phyloP scores from a whole-genome alignment of 2,329 filamentous ascomycete genomes.

The Aureobasidium melanogenum region DNA sequence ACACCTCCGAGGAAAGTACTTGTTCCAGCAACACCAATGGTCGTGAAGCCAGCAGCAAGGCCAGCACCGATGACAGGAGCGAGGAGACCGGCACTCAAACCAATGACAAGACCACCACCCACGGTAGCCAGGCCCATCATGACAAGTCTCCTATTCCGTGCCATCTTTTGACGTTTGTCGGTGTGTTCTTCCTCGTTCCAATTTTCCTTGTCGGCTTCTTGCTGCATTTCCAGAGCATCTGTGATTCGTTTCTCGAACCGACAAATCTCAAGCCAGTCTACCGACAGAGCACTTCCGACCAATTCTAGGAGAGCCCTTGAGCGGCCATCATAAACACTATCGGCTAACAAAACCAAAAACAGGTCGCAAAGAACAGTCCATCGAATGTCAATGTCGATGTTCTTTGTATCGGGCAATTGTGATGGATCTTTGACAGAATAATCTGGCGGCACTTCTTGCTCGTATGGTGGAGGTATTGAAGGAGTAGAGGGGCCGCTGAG shows the following conservation, averaged over 20 bases:
- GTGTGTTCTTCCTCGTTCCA: slow-evolving; percentile 97
- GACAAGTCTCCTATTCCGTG: slow-evolving; percentile 73
- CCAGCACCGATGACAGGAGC: slow-evolving; percentile 92
- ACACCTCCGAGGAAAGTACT: slow-evolving; percentile 82
- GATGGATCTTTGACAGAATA: slow-evolving; percentile 74
- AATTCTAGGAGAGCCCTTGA: slow-evolving; percentile 76
- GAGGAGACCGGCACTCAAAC: slow-evolving; percentile 81
- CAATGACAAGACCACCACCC: slow-evolving; percentile 89
- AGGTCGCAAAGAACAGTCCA: slow-evolving; percentile 97
- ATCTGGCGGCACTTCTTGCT: slow-evolving; percentile 57
- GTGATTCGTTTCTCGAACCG: slow-evolving; percentile 96
- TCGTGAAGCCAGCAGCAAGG: slow-evolving; percentile 87
- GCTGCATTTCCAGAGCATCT: slow-evolving; percentile 95
- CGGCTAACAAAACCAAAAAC: slow-evolving; percentile 92
- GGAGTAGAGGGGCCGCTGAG: slow-evolving; percentile 33
- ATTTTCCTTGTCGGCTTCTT: slow-evolving; percentile 85
- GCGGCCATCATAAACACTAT: slow-evolving; percentile 83
- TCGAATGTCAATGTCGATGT: slow-evolving; percentile 88
- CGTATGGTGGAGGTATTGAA: slow-evolving; percentile 42
- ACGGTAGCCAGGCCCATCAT: slow-evolving; percentile 97
- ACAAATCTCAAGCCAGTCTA: slow-evolving; percentile 88
- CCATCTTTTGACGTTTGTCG: slow-evolving; percentile 71
- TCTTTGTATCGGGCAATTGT: slow-evolving; percentile 69
- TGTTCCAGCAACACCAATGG: slow-evolving; percentile 85
- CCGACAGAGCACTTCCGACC: slow-evolving; percentile 69